Evolutionary conservation across 352 stramenopile species (phyloP), one percentile per base, ranked within the genome.

Genomic region (Phytopythium cucurbitacearum): DNA sequence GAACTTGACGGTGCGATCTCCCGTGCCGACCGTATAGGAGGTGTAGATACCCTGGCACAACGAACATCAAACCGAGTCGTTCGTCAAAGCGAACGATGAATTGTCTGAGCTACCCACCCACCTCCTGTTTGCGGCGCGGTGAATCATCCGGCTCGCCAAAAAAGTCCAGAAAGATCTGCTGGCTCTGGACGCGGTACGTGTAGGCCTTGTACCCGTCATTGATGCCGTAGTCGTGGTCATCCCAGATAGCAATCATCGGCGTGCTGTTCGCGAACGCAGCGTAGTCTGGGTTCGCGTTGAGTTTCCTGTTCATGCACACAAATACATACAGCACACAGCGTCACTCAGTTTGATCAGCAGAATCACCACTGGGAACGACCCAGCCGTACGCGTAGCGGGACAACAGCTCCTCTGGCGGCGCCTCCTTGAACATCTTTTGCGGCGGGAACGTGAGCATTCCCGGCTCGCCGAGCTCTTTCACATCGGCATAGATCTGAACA

Each of bases 211-310:
- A 68, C 8, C 76, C 85, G 50, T 97, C 86, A 57, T 96, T 97
- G 47, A 91, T 89, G n/a, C 88, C 88, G 52, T 91, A 97, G 61
- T 97, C 88, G 56, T 96, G 87, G 65, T 97, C 88, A 59, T 97
- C 82, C 85, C 85, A 94, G 53, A 91, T 89, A n/a, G 78, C 85
- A 41, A 94, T 89, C 41, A 91, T 73, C 5, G 85, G 85, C 50
- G 77, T 89, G 44, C 43, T 69, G 38, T 70, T 70, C 12, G 73
- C 69, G 36, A 94, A 87, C 48, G 64, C 49, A 10, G 54, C 63
- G 64, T 94, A 94, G 51, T 90, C 77, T 3, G 75, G 64, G 56
- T 91, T 85, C 5, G 65, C 66, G 34, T 80, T 40, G 52, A 87
- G 63, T 34, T 82, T 88, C 12, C 83, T 93, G 36, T 40, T 57